Conservation (phyloP, 2,329 filamentous ascomycete species). For the Pseudogymnoascus pannorum region DNA sequence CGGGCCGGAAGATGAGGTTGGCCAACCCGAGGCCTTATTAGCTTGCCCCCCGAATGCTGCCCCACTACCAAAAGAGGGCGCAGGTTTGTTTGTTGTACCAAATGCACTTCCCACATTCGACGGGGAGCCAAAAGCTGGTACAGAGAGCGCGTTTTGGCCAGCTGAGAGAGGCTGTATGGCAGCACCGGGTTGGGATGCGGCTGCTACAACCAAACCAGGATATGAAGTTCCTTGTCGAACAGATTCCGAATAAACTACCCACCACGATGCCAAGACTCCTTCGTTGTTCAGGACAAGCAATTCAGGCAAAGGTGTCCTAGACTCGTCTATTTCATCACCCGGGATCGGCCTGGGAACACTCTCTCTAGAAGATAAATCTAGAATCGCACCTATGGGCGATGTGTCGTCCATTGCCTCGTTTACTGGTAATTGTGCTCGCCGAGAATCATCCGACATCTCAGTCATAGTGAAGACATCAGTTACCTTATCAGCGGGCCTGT, state of each 20-base stretch:
- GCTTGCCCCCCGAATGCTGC: conserved; percentile 35
- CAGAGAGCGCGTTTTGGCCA: conserved; percentile 26
- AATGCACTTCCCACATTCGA: not conserved
- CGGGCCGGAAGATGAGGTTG: conserved; percentile 28
- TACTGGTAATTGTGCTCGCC: conserved; percentile 69
- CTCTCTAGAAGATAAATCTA: conserved; percentile 80
- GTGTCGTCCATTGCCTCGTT: conserved; percentile 62
- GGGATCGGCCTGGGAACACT: conserved; percentile 72
- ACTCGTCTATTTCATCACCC: conserved; percentile 70
- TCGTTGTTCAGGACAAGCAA: conserved; percentile 84
- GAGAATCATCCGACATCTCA: conserved; percentile 64
- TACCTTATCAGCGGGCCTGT: conserved; percentile 51
- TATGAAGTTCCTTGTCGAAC: conserved; percentile 68
- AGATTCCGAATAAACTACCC: conserved; percentile 84
- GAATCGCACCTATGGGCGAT: conserved; percentile 65
- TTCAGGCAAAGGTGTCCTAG: conserved; percentile 71
- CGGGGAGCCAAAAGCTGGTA: conserved; percentile 17
- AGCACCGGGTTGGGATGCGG: conserved; percentile 27
- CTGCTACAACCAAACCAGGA: conserved; percentile 54
- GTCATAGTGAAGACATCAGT: conserved; percentile 67
- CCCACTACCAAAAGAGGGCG: conserved; percentile 31
- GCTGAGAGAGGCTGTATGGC: conserved; percentile 13
- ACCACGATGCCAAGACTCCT: conserved; percentile 79
- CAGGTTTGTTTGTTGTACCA: conserved; percentile 15
- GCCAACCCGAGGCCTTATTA: conserved; percentile 35